A percentile compares a stretch with the other conserved stretches of the same genome.
These are phyloP conservation scores for Rhizoclosmatium sp. DNA, from an alignment of 192 early-diverging fungal genomes.

Conservation along the genomic window DNA sequence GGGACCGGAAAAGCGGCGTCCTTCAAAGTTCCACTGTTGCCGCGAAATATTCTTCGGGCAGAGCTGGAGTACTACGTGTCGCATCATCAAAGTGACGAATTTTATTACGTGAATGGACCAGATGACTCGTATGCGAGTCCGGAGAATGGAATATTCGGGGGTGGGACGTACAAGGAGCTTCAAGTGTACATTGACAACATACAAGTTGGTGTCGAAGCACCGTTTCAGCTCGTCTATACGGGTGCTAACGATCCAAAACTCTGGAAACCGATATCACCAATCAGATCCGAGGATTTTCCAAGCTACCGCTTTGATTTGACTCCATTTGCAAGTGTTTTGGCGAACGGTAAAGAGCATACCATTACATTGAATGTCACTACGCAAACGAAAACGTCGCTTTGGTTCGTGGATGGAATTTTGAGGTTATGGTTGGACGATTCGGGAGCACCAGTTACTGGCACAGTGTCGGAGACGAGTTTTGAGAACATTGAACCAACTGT, in stretches of 20 bases:
- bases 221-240: conserved; percentile 43
- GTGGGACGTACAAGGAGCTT: conserved; percentile 44
- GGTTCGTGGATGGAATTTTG: conserved; percentile 43
- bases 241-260: conserved; percentile 44
- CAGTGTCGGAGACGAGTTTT: too few species aligned
- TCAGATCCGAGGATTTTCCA: conserved; percentile 34
- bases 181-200: conserved; percentile 32
- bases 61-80: conserved; percentile 43
- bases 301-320: conserved; percentile 39
- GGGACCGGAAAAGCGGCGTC: conserved; percentile 9
- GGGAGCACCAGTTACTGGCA: too few species aligned
- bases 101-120: conserved; percentile 47
- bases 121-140: conserved; percentile 39
- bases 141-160: conserved; percentile 34
- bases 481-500: too few species aligned
- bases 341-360: conserved; percentile 29
- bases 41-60: conserved; percentile 30
- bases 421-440: conserved; percentile 34
- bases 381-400: conserved; percentile 25
- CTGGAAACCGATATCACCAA: conserved; percentile 39
- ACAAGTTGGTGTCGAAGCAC: conserved; percentile 38
- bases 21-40: conserved; percentile 14
- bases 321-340: conserved; percentile 30
- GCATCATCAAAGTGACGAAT: conserved; percentile 44
- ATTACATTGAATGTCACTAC: conserved; percentile 40